phyloP scores from a whole-genome alignment of 768 basidiomycete genomes.

The Termitomyces sp. region DNA sequence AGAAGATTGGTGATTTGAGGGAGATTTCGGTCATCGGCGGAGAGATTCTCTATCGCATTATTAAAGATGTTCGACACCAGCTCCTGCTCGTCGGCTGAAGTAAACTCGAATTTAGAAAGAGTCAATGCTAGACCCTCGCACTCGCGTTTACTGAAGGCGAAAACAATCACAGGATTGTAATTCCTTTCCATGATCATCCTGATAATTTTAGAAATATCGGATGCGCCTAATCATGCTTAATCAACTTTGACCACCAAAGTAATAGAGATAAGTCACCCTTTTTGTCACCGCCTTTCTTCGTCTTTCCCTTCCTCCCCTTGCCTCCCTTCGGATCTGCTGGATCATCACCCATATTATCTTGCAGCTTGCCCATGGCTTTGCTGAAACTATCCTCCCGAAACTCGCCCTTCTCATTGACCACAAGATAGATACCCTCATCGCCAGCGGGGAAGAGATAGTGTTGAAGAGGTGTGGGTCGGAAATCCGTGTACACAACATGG shows the following conservation, averaged over 20 bases:
- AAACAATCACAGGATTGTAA: slow-evolving; percentile 97
- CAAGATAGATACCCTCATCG: slow-evolving; percentile 94
- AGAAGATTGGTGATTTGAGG: slow-evolving; percentile 92
- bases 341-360: slow-evolving; percentile 82
- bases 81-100: slow-evolving; percentile 86
- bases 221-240: slow-evolving; percentile 48
- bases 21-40: slow-evolving; percentile 80
- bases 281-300: slow-evolving; percentile 87
- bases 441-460: slow-evolving; percentile 98
- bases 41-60: slow-evolving; percentile 88
- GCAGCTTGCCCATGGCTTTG: slow-evolving; percentile 94
- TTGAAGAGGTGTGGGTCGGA: slow-evolving; percentile 95
- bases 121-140: slow-evolving; percentile 90
- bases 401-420: slow-evolving; percentile 98
- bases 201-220: slow-evolving; percentile 96
- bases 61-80: slow-evolving; percentile 85
- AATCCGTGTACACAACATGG: slow-evolving; percentile 99
- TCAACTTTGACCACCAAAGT: neutral
- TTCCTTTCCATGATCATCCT: slow-evolving; percentile 98
- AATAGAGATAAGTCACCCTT: slow-evolving; percentile 54
- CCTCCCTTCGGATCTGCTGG: slow-evolving; percentile 84
- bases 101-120: slow-evolving; percentile 96
- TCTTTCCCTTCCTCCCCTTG: slow-evolving; percentile 87
- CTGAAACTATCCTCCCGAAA: slow-evolving; percentile 97
- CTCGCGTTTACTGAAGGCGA: slow-evolving; percentile 97